Evolutionary conservation across 2,329 filamentous ascomycete genomes (phyloP).

Genomic region (Dothistroma septosporum): DNA sequence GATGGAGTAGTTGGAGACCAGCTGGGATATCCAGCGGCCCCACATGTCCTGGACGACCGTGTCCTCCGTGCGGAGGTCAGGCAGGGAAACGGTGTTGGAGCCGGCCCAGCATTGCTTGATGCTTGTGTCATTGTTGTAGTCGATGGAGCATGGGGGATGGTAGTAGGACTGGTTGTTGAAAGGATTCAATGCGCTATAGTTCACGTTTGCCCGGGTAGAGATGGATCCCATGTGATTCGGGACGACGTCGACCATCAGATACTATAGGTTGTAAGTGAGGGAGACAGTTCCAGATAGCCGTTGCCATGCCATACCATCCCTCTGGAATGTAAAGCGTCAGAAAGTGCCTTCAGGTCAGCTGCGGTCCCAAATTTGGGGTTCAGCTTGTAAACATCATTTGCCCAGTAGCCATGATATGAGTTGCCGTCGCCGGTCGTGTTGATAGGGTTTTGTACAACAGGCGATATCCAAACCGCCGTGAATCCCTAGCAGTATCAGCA

Average conservation of each 20-base stretch:
- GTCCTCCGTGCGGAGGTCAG: slow-evolving; percentile 57
- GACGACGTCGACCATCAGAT: slow-evolving; percentile 48
- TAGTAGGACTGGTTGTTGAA: slow-evolving; percentile 41
- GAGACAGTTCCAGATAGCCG: not conserved
- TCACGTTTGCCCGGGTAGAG: slow-evolving; percentile 26
- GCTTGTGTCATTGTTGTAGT: slow-evolving; percentile 48
- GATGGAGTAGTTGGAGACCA: slow-evolving; percentile 59
- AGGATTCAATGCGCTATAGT: slow-evolving; percentile 37
- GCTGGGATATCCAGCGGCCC: slow-evolving; percentile 54
- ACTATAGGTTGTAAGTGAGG: not conserved
- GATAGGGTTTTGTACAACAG: slow-evolving; percentile 40
- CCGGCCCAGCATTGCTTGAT: slow-evolving; percentile 50
- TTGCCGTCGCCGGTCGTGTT: slow-evolving; percentile 37
- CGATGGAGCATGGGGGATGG: slow-evolving; percentile 53
- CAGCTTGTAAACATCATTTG: slow-evolving; percentile 42
- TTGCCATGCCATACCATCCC: slow-evolving; percentile 36
- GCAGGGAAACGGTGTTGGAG: slow-evolving; percentile 51
- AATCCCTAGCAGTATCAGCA: slow-evolving; percentile 35
- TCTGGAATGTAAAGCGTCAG: slow-evolving; percentile 41
- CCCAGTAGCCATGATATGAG: slow-evolving; percentile 43
- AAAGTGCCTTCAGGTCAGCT: slow-evolving; percentile 43
- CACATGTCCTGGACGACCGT: slow-evolving; percentile 47
- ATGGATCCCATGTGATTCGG: slow-evolving; percentile 43
- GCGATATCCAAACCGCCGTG: slow-evolving; percentile 41
- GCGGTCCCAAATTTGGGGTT: slow-evolving; percentile 46